Evolutionary conservation across 2,329 filamentous ascomycete genomes (phyloP), one percentile per base, ranked within the genome.

Genomic region (Trichophyton schoenleinii): DNA sequence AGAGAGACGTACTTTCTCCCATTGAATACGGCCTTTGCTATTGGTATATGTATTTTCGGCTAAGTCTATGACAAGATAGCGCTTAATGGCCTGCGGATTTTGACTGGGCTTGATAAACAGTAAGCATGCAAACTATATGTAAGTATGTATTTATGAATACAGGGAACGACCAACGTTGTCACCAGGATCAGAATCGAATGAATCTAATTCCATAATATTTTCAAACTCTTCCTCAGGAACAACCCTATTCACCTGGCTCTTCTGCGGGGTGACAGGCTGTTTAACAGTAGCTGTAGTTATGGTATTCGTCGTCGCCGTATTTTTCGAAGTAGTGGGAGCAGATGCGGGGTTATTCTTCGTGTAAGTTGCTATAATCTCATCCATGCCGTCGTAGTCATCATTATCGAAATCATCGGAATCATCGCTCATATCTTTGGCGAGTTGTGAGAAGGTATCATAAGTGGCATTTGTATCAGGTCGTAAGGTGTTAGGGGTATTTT

Each of bases 21-120:
- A 78, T 58, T 78, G 79, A 58, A 77, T 73, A 65, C 81, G 79
- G 52, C 87, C 85, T 66, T 79, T 81, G 22, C 81, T 78, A 72
- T 86, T 83, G 62, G 78, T 76, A 72, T 89, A 95, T 53, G 85
- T 80, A 67, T 82, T 83, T 64, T 88, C 83, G 63, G 87, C 77
- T 66, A 91, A 83, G 70, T 87, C 84, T 66, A 86, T 87, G 68
- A 96, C 82, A 65, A 91, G 79, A 75, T 95, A 96, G 66, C 92
- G 87, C 74, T 95, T 90, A 69, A 95, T 95, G 57, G 86, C 83
- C 77, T 84, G 72, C 62, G 73, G 86, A 67, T 81, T 77, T 72
- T 86, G 87, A 71, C 80, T 77, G 71, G 78, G 82, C 75, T 81
- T 87, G 82, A 79, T 78, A 73, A 75, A 38, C 75, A 71, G 70